Percentiles rank a stretch among this genome's conserved stretches.
Conservation (phyloP, 768 basidiomycete genomes). For the Tulasnella sp. region DNA sequence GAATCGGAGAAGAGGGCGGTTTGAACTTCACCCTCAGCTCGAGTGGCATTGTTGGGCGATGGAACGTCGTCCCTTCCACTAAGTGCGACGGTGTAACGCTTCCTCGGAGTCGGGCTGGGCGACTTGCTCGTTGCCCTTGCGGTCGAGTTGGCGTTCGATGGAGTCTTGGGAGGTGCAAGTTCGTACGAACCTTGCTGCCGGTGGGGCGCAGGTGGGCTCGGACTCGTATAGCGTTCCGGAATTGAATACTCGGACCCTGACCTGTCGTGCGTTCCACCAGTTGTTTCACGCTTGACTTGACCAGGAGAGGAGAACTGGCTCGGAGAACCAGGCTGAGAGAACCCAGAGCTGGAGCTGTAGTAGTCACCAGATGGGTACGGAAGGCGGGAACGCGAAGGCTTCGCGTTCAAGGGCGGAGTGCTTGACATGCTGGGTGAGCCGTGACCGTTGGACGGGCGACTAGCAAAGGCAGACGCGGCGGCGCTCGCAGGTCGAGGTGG, state of each 20-base stretch:
- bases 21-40: constrained; percentile 19
- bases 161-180: constrained; percentile 15
- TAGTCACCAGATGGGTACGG: constrained; percentile 85
- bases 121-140: constrained; percentile 41
- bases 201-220: constrained; percentile 6
- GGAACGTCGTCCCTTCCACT: constrained; percentile 47
- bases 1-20: constrained; percentile 23
- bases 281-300: neutral
- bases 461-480: constrained; percentile 15
- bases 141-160: neutral
- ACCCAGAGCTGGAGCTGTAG: constrained; percentile 43
- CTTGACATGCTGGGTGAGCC: neutral
- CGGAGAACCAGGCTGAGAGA: constrained; percentile 44
- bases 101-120: constrained; percentile 60
- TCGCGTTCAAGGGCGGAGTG: constrained; percentile 4
- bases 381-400: constrained; percentile 45
- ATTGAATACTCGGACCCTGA: constrained; percentile 29
- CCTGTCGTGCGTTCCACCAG: neutral
- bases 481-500: constrained; percentile 26
- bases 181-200: neutral
- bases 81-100: constrained; percentile 79
- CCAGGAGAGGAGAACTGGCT: constrained; percentile 32
- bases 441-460: constrained; percentile 20
- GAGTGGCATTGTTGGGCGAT: constrained; percentile 22
- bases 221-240: constrained; percentile 6